Conservation (phyloP, 345 rosid genomes). For the Boechera divaricarpa region DNA sequence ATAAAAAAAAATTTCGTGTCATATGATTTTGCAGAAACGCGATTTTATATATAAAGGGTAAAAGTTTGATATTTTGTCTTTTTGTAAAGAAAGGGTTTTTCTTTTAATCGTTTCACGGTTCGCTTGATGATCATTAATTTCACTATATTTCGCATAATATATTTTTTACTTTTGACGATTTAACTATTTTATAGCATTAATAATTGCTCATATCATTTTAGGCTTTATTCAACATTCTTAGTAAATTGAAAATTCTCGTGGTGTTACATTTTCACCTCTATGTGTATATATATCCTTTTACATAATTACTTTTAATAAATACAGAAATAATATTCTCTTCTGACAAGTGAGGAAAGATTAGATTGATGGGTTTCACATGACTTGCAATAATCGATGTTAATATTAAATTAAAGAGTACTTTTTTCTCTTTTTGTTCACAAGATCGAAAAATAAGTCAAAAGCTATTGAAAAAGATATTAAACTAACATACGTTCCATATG, state of each 20-base stretch:
- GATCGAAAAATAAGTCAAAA: constrained; percentile 39
- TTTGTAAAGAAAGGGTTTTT: not conserved
- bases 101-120: not conserved
- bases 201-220: not conserved
- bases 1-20: not conserved
- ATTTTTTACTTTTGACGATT: not conserved
- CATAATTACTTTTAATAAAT: not conserved
- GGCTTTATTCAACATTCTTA: not conserved
- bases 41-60: not conserved
- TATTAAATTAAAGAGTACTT: constrained; percentile 33
- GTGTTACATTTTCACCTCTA: constrained; percentile 1
- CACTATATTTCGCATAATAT: not conserved
- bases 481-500: constrained; percentile 34
- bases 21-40: not conserved
- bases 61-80: not conserved
- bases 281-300: not conserved
- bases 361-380: constrained; percentile 46
- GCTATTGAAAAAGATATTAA: constrained; percentile 27
- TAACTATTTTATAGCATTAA: not conserved
- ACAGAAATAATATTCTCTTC: constrained; percentile 33
- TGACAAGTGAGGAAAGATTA: constrained; percentile 36
- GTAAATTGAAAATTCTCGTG: not conserved
- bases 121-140: not conserved
- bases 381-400: constrained; percentile 31
- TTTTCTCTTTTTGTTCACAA: constrained; percentile 38